These are phyloP conservation scores for Parachaetomium inaequale DNA, from an alignment of 495 filamentous ascomycete species.

Conservation along the genomic window DNA sequence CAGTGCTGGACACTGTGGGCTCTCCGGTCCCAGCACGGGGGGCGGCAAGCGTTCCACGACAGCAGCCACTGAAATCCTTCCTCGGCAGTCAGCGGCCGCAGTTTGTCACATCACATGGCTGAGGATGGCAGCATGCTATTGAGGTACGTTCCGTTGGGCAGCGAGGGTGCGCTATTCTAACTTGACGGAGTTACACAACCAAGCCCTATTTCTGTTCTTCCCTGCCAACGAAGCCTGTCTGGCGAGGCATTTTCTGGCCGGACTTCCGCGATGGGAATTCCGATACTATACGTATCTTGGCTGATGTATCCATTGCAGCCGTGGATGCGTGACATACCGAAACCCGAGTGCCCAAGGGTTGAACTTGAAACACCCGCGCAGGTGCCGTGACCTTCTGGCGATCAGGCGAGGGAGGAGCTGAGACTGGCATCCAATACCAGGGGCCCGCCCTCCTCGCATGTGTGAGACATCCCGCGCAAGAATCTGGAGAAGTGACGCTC, in stretches of 20 bases:
- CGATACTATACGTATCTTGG: not conserved
- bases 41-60: not conserved
- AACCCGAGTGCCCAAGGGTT: not conserved
- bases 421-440: not conserved
- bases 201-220: not conserved
- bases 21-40: not conserved
- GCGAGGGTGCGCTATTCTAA: not conserved
- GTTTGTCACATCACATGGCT: not conserved
- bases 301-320: not conserved
- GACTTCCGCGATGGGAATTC: not conserved
- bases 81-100: not conserved
- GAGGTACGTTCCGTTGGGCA: slow-evolving; percentile 3
- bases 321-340: not conserved
- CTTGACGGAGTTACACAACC: not conserved
- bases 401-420: not conserved
- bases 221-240: not conserved
- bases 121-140: not conserved
- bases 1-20: not conserved
- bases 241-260: not conserved
- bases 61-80: not conserved
- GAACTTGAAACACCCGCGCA: too few relatives aligned
- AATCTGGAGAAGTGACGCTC: not conserved
- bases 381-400: not conserved
- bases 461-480: not conserved
- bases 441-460: not conserved